phyloP scores from a whole-genome alignment of 2,329 filamentous ascomycete genomes.

The Incumbomyces delicatus region DNA sequence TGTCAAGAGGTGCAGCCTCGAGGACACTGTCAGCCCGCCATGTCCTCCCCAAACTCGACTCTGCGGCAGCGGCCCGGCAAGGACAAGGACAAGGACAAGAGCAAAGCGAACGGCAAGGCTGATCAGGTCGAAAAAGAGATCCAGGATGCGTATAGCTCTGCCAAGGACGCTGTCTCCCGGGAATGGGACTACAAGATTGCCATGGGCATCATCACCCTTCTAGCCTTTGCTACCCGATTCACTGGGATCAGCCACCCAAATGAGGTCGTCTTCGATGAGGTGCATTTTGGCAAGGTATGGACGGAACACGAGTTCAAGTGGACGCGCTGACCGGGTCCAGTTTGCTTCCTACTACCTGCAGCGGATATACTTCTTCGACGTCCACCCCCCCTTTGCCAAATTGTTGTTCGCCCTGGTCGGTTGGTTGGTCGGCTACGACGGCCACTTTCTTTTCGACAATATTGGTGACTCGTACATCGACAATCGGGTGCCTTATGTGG shows the following conservation, averaged over 20 bases:
- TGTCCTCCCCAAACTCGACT: constrained; percentile 17
- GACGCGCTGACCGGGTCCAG: constrained; percentile 21
- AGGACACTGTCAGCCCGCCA: neutral
- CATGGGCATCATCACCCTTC: constrained; percentile 62
- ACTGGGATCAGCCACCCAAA: constrained; percentile 92
- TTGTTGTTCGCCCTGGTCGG: constrained; percentile 94
- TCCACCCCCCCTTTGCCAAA: constrained; percentile 96
- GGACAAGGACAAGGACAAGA: constrained; percentile 17
- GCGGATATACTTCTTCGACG: constrained; percentile 98
- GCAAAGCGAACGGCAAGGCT: constrained; percentile 14
- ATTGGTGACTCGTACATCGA: constrained; percentile 96
- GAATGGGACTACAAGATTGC: constrained; percentile 80
- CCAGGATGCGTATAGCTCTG: constrained; percentile 7
- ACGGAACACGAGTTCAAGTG: neutral
- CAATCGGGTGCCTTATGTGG: constrained; percentile 95
- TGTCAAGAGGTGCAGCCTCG: neutral
- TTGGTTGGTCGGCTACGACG: constrained; percentile 95
- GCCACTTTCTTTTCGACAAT: constrained; percentile 96
- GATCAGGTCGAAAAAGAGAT: constrained; percentile 12
- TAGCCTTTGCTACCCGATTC: constrained; percentile 88
- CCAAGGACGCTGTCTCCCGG: constrained; percentile 34
- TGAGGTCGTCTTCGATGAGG: constrained; percentile 97
- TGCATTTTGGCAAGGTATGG: constrained; percentile 95
- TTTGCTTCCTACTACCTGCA: constrained; percentile 70
- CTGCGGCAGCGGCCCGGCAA: constrained; percentile 19